Evolutionary conservation across 2,329 filamentous ascomycete species (phyloP).

Genomic region (Elsinoe perseae): DNA sequence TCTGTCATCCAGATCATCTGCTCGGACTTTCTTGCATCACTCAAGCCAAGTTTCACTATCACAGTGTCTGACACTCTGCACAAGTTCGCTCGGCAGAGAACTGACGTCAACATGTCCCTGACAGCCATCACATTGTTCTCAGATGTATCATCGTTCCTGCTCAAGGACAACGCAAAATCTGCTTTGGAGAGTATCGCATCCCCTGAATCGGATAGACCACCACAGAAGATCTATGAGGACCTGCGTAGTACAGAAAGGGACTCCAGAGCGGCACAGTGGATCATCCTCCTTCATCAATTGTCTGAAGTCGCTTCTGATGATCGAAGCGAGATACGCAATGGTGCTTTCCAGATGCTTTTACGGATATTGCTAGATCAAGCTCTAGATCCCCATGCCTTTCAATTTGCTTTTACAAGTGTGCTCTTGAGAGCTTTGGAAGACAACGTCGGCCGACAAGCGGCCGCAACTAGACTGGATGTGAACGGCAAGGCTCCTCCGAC

Average conservation of each 20-base stretch:
- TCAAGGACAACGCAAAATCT: conserved; percentile 39
- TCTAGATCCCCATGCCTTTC: conserved; percentile 70
- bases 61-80: conserved; percentile 80
- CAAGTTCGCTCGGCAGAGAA: conserved; percentile 78
- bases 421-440: conserved; percentile 64
- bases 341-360: conserved; percentile 82
- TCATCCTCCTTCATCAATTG: conserved; percentile 64
- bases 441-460: conserved; percentile 19
- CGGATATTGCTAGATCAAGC: conserved; percentile 86
- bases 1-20: conserved; percentile 85
- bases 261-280: conserved; percentile 67
- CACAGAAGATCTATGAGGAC: conserved; percentile 14
- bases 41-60: conserved; percentile 63
- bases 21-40: conserved; percentile 77
- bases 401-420: conserved; percentile 70
- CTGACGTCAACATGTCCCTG: conserved; percentile 90
- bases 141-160: conserved; percentile 84
- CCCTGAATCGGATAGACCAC: conserved; percentile 7
- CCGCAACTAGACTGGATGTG: conserved; percentile 21
- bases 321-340: conserved; percentile 69
- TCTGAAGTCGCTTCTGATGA: conserved; percentile 64
- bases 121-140: conserved; percentile 93
- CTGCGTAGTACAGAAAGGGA: conserved; percentile 39
- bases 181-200: conserved; percentile 27
- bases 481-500: background rate